These are phyloP conservation scores for Rhododendron kiyosumense DNA, from an alignment of 148 eudicot genomes.

Conservation along the genomic window DNA sequence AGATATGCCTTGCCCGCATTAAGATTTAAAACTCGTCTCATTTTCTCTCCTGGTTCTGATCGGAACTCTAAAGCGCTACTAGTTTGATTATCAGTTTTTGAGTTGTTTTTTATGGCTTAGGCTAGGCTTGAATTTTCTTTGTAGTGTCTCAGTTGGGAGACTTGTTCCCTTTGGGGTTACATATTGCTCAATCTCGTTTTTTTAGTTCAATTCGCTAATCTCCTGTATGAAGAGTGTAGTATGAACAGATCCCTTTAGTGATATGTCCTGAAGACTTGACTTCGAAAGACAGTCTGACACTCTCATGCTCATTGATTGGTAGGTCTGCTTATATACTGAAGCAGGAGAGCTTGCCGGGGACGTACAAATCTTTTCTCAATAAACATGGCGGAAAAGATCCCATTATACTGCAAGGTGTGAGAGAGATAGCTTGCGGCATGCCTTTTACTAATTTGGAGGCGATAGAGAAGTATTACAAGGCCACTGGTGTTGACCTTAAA, in stretches of 20 bases:
- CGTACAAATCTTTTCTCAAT: slow-evolving; percentile 93
- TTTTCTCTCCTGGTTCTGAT: not conserved
- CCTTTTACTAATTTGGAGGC: slow-evolving; percentile 61
- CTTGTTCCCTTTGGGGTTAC: not conserved
- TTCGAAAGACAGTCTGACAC: not conserved
- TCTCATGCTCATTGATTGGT: slow-evolving; percentile 20
- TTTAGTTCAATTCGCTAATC: not conserved
- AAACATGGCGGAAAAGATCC: slow-evolving; percentile 90
- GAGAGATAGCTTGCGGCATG: slow-evolving; percentile 60
- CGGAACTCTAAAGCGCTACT: not conserved
- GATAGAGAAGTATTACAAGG: slow-evolving; percentile 64
- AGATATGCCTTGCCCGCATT: not conserved
- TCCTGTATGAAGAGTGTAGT: not conserved
- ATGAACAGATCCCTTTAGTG: not conserved
- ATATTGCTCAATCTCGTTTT: not conserved
- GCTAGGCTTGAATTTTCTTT: not conserved
- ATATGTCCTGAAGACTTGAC: not conserved
- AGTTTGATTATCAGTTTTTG: not conserved
- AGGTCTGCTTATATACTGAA: slow-evolving; percentile 96
- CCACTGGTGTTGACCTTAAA: slow-evolving; percentile 52
- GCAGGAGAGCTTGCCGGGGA: slow-evolving; percentile 77
- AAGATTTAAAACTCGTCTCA: not conserved
- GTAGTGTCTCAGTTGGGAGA: not conserved
- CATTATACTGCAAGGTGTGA: slow-evolving; percentile 60
- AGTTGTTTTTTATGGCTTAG: not conserved